These are phyloP conservation scores for Globisporangium parvum DNA, from an alignment of 352 stramenopile species.

Conservation along the genomic window DNA sequence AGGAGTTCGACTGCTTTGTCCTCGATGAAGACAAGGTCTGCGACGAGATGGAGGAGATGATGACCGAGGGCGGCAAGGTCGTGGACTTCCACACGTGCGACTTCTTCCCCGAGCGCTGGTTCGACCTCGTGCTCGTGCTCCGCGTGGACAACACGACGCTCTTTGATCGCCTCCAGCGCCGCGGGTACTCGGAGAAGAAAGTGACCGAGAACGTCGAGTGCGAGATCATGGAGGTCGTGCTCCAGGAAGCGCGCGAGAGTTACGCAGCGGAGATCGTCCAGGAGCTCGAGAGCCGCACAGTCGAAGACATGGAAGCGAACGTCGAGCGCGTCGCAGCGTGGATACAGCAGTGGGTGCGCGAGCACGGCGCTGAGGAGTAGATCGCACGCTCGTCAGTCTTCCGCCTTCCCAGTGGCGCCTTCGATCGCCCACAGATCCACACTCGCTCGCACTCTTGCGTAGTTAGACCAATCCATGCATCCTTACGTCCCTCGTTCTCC, in stretches of 20 bases:
- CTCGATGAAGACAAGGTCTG: slow-evolving; percentile 97
- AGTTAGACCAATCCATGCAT: not conserved
- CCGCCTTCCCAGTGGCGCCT: too few relatives aligned
- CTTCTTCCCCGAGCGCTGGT: slow-evolving; percentile 97
- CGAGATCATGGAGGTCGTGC: slow-evolving; percentile 98
- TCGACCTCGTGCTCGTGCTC: slow-evolving; percentile 93
- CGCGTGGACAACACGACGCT: slow-evolving; percentile 90
- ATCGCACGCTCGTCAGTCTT: too few relatives aligned
- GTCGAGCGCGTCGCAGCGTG: slow-evolving; percentile 89
- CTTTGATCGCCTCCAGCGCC: slow-evolving; percentile 82
- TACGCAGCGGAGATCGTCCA: slow-evolving; percentile 95
- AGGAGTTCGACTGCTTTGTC: slow-evolving; percentile 95
- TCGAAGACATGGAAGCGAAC: slow-evolving; percentile 96
- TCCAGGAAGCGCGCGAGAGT: slow-evolving; percentile 93
- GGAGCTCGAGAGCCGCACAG: slow-evolving; percentile 90
- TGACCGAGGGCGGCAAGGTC: slow-evolving; percentile 86
- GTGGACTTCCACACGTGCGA: slow-evolving; percentile 98
- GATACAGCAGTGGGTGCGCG: slow-evolving; percentile 89
- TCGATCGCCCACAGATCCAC: not conserved
- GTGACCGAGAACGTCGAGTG: slow-evolving; percentile 95
- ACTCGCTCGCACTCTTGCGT: not conserved
- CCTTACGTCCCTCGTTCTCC: not conserved
- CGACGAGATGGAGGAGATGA: slow-evolving; percentile 92
- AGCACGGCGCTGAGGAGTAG: slow-evolving; percentile 31
- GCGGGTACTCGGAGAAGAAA: slow-evolving; percentile 95